Evolutionary conservation across 2,329 filamentous ascomycete species (phyloP), one percentile per base, ranked within the genome.

Genomic region (Cercospora sp.): DNA sequence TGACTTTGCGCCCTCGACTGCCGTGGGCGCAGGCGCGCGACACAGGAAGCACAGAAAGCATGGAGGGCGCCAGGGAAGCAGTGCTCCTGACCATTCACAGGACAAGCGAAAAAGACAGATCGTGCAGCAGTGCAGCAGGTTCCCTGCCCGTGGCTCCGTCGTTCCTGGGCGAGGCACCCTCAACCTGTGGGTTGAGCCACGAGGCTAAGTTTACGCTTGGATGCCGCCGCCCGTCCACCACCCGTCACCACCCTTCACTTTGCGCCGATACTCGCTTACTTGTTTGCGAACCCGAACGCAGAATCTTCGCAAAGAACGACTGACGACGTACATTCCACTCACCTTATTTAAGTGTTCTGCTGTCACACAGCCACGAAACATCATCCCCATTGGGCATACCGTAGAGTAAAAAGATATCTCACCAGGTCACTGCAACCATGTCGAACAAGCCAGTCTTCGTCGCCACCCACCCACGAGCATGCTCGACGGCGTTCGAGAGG

Each of bases 401-500:
- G 16, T 37, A n/a, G 18, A 58, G 55, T 34, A 9, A 7, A n/a
- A 34, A 18, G 58, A 64, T 30, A 63, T 32, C 61, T 58, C 30
- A 63, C 32, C 12, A 58, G 55, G 32, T 21, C 28, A 37, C 55
- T 34, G 18, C 69, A 61, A 70, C 49, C 63, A 94, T 93, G 91
- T 89, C 90, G 74, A 86, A 83, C 79, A 95, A 89, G 78, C 91
- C 92, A 45, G 92, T 98, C 80, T 98, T 98, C 80, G 89, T 95
- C 77, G 93, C 90, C 67, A 98, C 95, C 75, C 94, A 98, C 81
- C 95, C 95, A 40, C 87, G 95, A 81, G 93, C 94, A 72, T 97
- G 94, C 84, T 97, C 94, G 66, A 98, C 95, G 60, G 95, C 95
- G 32, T 99, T 98, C 83, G 95, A 99, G 85, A 87, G 94, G 81